A percentile compares a stretch with the other conserved stretches of the same genome.
phyloP scores from a whole-genome alignment of 2,329 filamentous ascomycete genomes.

The Chaetomium sp. region DNA sequence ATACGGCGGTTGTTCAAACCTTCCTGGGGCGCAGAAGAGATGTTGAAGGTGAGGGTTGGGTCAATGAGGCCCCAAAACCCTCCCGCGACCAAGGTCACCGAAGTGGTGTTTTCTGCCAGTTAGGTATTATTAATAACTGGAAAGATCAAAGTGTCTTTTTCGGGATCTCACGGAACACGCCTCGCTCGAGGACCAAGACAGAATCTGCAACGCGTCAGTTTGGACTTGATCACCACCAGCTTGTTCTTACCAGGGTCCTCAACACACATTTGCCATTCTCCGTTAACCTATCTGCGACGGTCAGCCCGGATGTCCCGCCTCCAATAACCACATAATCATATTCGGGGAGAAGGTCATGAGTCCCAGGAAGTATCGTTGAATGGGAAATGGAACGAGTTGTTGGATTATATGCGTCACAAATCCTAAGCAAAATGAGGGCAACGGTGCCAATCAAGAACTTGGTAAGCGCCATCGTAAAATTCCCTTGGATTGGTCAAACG shows the following conservation, averaged over 20 bases:
- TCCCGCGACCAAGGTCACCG: not conserved
- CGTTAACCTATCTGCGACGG: slow-evolving; percentile 17
- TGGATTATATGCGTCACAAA: not conserved
- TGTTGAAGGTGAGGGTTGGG: slow-evolving; percentile 25
- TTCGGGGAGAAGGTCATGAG: slow-evolving; percentile 5
- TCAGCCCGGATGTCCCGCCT: slow-evolving; percentile 18
- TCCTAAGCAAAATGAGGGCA: not conserved
- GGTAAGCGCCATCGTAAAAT: slow-evolving; percentile 7
- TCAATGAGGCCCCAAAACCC: slow-evolving; percentile 10
- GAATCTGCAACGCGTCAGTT: slow-evolving; percentile 8
- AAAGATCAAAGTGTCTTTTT: not conserved
- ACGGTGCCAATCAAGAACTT: slow-evolving; percentile 1
- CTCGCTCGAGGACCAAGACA: slow-evolving; percentile 27
- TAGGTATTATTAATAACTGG: not conserved
- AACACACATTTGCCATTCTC: slow-evolving; percentile 14
- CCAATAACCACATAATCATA: slow-evolving; percentile 21
- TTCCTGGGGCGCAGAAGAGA: slow-evolving; percentile 22
- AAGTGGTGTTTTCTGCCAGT: slow-evolving; percentile 2
- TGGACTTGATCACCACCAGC: not conserved
- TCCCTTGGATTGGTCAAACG: not conserved
- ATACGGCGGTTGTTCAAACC: slow-evolving; percentile 20
- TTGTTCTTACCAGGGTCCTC: not conserved
- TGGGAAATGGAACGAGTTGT: not conserved
- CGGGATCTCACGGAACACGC: slow-evolving; percentile 21
- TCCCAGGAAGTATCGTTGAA: slow-evolving; percentile 6